Evolutionary conservation across 2,329 filamentous ascomycete genomes (phyloP).

Genomic region (Fusarium metavorans): DNA sequence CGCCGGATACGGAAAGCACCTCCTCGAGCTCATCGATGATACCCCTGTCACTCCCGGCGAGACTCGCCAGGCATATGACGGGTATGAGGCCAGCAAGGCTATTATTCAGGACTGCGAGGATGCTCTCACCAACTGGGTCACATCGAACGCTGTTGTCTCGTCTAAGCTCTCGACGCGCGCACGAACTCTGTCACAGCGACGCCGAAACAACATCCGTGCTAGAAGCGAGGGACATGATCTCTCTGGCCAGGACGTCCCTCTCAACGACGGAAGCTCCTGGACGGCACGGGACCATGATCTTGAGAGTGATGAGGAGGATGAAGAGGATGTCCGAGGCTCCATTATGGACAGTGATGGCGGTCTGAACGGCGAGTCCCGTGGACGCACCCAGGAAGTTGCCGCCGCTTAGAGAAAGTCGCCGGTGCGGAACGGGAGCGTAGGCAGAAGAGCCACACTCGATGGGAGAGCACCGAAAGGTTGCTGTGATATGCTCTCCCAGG

Average conservation of each 20-base stretch:
- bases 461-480: background rate
- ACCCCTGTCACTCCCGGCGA: constrained; percentile 97
- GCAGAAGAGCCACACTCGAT: background rate
- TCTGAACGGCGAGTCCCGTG: constrained; percentile 68
- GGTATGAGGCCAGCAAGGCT: constrained; percentile 97
- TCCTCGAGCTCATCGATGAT: constrained; percentile 97
- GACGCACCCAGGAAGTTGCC: constrained; percentile 66
- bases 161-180: constrained; percentile 89
- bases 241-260: constrained; percentile 81
- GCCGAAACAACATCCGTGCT: constrained; percentile 76
- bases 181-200: constrained; percentile 87
- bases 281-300: constrained; percentile 77
- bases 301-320: constrained; percentile 74
- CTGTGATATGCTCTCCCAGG: constrained; percentile 6
- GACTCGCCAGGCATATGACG: constrained; percentile 94
- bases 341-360: constrained; percentile 64
- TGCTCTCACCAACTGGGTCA: constrained; percentile 96
- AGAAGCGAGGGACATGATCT: constrained; percentile 84
- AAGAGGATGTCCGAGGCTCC: constrained; percentile 63
- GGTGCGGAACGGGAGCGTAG: constrained; percentile 14
- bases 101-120: constrained; percentile 99
- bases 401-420: constrained; percentile 52
- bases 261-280: constrained; percentile 87
- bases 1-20: constrained; percentile 96
- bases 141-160: constrained; percentile 87